A percentile compares a stretch with the other conserved stretches of the same genome.
phyloP scores from a whole-genome alignment of 148 eudicot species.

The Euryodendron excelsum region DNA sequence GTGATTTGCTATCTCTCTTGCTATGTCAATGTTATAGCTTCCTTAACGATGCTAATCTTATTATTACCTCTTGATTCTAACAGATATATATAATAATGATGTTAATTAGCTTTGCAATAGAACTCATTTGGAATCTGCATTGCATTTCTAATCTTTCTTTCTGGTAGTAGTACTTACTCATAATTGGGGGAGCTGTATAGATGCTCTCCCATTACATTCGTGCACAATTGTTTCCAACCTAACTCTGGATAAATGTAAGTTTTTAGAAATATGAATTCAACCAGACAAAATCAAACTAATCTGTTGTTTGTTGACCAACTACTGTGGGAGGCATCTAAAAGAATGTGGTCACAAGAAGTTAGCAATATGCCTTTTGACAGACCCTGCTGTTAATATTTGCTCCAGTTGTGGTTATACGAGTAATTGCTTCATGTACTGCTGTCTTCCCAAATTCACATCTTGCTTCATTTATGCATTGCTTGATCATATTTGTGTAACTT shows the following conservation, averaged over 20 bases:
- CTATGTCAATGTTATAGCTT: background rate
- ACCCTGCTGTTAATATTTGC: too few species aligned
- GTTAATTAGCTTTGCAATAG: background rate
- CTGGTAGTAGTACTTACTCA: background rate
- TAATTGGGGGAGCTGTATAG: background rate
- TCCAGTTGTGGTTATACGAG: too few species aligned
- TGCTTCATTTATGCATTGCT: too few species aligned
- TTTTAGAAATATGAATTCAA: background rate
- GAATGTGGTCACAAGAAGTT: too few species aligned
- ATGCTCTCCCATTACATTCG: background rate
- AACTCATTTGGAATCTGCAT: background rate
- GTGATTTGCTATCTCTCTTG: constrained; percentile 18
- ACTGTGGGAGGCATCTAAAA: background rate
- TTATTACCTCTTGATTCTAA: constrained; percentile 6
- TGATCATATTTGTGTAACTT: too few species aligned
- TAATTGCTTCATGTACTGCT: too few species aligned
- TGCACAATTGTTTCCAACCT: background rate
- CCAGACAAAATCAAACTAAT: background rate
- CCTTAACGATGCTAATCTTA: background rate
- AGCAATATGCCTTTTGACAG: too few species aligned
- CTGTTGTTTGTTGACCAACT: background rate
- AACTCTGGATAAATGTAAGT: background rate
- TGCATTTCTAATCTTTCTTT: background rate
- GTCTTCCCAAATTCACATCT: too few species aligned
- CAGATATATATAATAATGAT: background rate